Evolutionary conservation across 306 rosid genomes (phyloP).

Genomic region (Prinsepia uniflora): DNA sequence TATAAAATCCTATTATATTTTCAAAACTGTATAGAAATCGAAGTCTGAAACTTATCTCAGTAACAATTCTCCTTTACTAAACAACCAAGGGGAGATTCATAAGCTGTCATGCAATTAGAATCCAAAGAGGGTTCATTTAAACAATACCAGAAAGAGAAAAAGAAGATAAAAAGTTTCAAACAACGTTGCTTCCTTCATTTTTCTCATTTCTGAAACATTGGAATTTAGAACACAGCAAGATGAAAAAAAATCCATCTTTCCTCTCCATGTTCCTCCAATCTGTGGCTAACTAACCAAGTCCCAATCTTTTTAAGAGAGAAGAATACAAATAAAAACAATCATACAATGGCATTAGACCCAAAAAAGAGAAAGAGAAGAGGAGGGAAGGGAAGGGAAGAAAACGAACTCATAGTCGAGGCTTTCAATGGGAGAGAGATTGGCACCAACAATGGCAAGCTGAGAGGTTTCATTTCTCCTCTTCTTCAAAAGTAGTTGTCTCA

Average conservation of each 20-base stretch:
- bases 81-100: no score
- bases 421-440: conserved; percentile 61
- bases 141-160: no score
- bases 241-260: not conserved
- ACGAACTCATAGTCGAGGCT: conserved; percentile 76
- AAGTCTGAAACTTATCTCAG: no score
- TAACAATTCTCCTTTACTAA: no score
- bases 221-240: not conserved
- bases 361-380: not conserved
- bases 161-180: not conserved
- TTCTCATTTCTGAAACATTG: no score
- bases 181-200: not conserved
- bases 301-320: not conserved
- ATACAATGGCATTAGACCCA: not conserved
- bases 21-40: no score
- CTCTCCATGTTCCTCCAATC: no score
- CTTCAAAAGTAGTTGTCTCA: conserved; percentile 46
- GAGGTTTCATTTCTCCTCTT: conserved; percentile 59
- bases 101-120: no score
- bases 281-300: no score
- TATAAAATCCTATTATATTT: no score
- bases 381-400: not conserved
- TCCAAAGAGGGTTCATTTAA: no score
- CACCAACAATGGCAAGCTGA: conserved; percentile 66
- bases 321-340: not conserved